These are phyloP conservation scores for Suillus sp. DNA, from an alignment of 768 basidiomycete species.

Conservation along the genomic window DNA sequence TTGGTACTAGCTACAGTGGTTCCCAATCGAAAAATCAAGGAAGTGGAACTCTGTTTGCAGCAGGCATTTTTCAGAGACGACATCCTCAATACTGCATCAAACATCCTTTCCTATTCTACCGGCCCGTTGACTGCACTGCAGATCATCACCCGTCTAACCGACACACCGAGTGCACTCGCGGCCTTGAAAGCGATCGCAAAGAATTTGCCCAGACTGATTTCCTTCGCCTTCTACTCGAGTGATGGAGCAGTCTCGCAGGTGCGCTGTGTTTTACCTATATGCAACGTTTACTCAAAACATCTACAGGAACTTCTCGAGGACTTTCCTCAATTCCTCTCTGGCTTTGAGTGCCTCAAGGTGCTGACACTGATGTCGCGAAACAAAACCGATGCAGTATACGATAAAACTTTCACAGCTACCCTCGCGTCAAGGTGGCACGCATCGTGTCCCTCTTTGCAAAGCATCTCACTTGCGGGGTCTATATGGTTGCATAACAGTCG, in stretches of 20 bases:
- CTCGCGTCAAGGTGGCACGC: conserved; percentile 25
- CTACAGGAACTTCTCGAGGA: conserved; percentile 26
- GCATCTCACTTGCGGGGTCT: conserved; percentile 22
- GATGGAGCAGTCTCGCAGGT: conserved; percentile 27
- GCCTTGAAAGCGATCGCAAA: conserved; percentile 24
- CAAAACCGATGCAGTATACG: conserved; percentile 22
- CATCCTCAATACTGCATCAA: conserved; percentile 24
- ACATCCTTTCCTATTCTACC: conserved; percentile 24
- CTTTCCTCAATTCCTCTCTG: conserved; percentile 23
- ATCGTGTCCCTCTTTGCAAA: conserved; percentile 25
- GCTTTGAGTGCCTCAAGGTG: conserved; percentile 23
- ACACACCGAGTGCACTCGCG: conserved; percentile 19
- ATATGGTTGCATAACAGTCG: conserved; percentile 22
- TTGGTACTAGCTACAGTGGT: conserved; percentile 28
- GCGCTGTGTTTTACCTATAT: conserved; percentile 1
- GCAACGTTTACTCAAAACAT: neutral
- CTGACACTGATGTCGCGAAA: conserved; percentile 29
- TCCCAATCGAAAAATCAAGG: conserved; percentile 24
- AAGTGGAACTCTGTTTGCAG: conserved; percentile 30
- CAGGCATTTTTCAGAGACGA: conserved; percentile 28
- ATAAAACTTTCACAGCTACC: conserved; percentile 11
- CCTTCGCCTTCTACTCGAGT: conserved; percentile 27
- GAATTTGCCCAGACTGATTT: conserved; percentile 21
- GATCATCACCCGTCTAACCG: conserved; percentile 23
- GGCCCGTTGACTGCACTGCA: conserved; percentile 25